These are phyloP conservation scores for Leccinum uliginosum DNA, from an alignment of 768 basidiomycete genomes.

Conservation along the genomic window DNA sequence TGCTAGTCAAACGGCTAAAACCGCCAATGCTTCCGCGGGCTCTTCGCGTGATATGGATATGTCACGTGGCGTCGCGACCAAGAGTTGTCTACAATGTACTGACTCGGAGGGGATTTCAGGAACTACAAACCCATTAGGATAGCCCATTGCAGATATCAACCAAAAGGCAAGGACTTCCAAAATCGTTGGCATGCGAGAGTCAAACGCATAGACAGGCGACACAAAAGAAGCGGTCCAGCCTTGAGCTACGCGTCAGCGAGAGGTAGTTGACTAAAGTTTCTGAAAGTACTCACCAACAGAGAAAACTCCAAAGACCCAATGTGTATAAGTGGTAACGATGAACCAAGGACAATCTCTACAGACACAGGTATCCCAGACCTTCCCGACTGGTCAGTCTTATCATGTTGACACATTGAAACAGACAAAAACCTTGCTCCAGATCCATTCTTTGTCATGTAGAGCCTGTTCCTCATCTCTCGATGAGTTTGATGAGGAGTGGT, in stretches of 20 bases:
- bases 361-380: constrained; percentile 40
- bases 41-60: constrained; percentile 25
- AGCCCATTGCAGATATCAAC: constrained; percentile 49
- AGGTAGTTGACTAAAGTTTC: background rate
- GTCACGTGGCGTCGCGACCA: constrained; percentile 25
- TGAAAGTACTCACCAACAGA: constrained; percentile 30
- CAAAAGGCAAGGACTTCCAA: constrained; percentile 51
- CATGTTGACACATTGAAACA: background rate
- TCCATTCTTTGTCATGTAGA: constrained; percentile 39
- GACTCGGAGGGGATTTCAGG: constrained; percentile 23
- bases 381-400: constrained; percentile 5
- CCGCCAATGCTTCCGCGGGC: constrained; percentile 18
- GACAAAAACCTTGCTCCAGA: constrained; percentile 50
- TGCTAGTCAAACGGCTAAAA: constrained; percentile 11
- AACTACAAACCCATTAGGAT: constrained; percentile 29
- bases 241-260: constrained; percentile 21
- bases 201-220: constrained; percentile 40
- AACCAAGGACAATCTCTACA: constrained; percentile 35
- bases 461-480: background rate
- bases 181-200: constrained; percentile 43
- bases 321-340: constrained; percentile 39
- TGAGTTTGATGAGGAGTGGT: constrained; percentile 7
- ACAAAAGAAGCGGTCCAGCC: constrained; percentile 54
- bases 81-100: constrained; percentile 18
- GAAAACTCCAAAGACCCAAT: constrained; percentile 43